Conservation (phyloP, 495 filamentous ascomycete species). For the Cetradonia linearis region DNA sequence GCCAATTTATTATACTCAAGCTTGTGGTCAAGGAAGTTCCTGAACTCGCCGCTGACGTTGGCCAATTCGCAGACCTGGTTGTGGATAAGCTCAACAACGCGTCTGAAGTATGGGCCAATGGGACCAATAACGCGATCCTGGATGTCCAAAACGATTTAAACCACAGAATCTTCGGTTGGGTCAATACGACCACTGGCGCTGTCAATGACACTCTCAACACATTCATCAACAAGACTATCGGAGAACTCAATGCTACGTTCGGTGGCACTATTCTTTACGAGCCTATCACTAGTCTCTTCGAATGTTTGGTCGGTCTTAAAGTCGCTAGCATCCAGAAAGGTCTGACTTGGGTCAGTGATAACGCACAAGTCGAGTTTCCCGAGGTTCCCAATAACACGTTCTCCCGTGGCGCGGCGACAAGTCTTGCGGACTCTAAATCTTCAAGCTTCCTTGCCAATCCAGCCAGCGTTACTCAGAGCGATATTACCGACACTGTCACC, state of each 20-base stretch:
- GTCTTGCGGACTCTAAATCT: slow-evolving; percentile 44
- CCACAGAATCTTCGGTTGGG: slow-evolving; percentile 76
- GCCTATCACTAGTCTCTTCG: slow-evolving; percentile 60
- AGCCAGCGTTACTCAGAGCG: slow-evolving; percentile 56
- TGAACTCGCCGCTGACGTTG: slow-evolving; percentile 62
- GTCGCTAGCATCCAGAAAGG: slow-evolving; percentile 66
- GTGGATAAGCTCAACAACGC: slow-evolving; percentile 60
- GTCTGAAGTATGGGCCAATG: slow-evolving; percentile 64
- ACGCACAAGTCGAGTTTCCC: slow-evolving; percentile 78
- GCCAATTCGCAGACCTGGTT: slow-evolving; percentile 71
- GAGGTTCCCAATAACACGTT: slow-evolving; percentile 70
- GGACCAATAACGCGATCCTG: slow-evolving; percentile 63
- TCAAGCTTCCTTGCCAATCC: slow-evolving; percentile 64
- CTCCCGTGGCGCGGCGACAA: slow-evolving; percentile 62
- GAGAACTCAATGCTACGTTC: slow-evolving; percentile 65
- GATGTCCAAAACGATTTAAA: slow-evolving; percentile 66
- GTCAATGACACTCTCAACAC: slow-evolving; percentile 78
- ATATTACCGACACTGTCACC: slow-evolving; percentile 65
- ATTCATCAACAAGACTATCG: slow-evolving; percentile 63
- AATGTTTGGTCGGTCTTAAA: slow-evolving; percentile 70
- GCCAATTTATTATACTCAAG: slow-evolving; percentile 70
- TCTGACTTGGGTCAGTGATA: slow-evolving; percentile 77
- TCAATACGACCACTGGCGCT: slow-evolving; percentile 65
- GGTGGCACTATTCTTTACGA: slow-evolving; percentile 64
- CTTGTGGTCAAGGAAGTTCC: slow-evolving; percentile 67